Conservation (phyloP, 805 yeast genomes). For the Scheffersomyces stipitis region DNA sequence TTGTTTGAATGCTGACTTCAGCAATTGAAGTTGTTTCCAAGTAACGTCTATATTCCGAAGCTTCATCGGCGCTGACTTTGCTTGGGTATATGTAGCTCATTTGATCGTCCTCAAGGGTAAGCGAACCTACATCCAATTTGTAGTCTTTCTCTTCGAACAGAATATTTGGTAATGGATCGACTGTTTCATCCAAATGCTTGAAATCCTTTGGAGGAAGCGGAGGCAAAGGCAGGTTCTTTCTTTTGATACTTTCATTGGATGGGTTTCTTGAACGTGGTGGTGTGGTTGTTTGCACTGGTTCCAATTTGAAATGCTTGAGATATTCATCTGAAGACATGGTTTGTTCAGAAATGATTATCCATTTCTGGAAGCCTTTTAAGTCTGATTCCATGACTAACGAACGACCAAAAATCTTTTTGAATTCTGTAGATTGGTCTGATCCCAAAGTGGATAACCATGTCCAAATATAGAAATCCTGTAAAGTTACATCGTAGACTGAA, state of each 20-base stretch:
- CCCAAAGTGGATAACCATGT: conserved; percentile 82
- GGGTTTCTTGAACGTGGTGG: conserved; percentile 4
- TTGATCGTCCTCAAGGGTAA: conserved; percentile 4
- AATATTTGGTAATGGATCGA: conserved; percentile 25
- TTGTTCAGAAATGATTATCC: conserved; percentile 75
- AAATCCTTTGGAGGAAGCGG: conserved; percentile 15
- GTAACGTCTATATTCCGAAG: conserved; percentile 20
- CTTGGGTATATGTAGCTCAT: conserved; percentile 10
- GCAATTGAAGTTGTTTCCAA: conserved; percentile 5
- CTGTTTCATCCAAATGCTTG: conserved; percentile 30
- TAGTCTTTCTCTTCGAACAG: conserved; percentile 21
- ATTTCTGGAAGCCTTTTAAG: conserved; percentile 72
- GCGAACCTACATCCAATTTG: conserved; percentile 11
- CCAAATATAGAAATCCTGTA: conserved; percentile 90
- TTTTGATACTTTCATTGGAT: conserved; percentile 10
- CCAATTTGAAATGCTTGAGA: conserved; percentile 19
- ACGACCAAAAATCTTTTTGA: conserved; percentile 74
- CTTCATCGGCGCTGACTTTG: conserved; percentile 7
- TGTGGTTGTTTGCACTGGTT: conserved; percentile 5
- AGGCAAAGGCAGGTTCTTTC: conserved; percentile 14
- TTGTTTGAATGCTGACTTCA: not conserved
- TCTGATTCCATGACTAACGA: conserved; percentile 81
- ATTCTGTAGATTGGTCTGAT: conserved; percentile 64
- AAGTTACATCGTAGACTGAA: conserved; percentile 56
- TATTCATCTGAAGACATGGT: conserved; percentile 44